Evolutionary conservation across 345 rosid genomes (phyloP).

Genomic region (Euphorbia lathyris): DNA sequence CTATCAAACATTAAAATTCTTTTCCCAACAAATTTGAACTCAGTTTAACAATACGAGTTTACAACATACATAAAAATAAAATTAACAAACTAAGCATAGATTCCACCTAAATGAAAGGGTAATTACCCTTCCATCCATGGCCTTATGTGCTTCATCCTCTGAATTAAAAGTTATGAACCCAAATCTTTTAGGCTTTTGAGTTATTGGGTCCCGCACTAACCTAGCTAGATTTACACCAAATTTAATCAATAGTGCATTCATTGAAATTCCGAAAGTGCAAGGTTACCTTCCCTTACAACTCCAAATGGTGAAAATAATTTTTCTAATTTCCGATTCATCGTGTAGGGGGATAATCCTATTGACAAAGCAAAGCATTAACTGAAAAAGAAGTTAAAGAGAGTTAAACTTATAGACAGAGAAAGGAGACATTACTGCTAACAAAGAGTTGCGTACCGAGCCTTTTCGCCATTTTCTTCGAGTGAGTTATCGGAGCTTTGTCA

Average conservation of each 20-base stretch:
- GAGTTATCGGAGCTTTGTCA: not conserved
- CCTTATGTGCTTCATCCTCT: conserved; percentile 49
- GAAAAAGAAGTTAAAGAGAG: not conserved
- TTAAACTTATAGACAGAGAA: not conserved
- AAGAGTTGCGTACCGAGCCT: conserved; percentile 41
- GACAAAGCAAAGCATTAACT: not conserved
- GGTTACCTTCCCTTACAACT: conserved; percentile 37
- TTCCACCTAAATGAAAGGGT: not conserved
- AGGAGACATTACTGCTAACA: conserved; percentile 41
- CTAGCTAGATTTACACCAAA: conserved; percentile 39
- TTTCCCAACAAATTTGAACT: not conserved
- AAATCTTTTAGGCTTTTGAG: conserved; percentile 65
- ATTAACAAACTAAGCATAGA: not conserved
- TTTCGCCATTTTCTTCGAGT: conserved; percentile 36
- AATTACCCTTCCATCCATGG: conserved; percentile 61
- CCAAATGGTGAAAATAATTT: conserved; percentile 44
- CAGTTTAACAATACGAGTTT: not conserved
- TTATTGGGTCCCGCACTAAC: conserved; percentile 42
- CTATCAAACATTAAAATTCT: not conserved
- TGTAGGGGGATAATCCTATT: conserved; percentile 40
- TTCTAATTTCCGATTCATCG: conserved; percentile 28
- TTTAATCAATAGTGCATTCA: not conserved
- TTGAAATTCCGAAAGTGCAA: no score
- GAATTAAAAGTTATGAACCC: conserved; percentile 63
- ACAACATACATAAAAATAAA: not conserved